Base-by-base conservation (phyloP, 352 stramenopile genomes). In the Nothophytophthora sp. region DNA sequence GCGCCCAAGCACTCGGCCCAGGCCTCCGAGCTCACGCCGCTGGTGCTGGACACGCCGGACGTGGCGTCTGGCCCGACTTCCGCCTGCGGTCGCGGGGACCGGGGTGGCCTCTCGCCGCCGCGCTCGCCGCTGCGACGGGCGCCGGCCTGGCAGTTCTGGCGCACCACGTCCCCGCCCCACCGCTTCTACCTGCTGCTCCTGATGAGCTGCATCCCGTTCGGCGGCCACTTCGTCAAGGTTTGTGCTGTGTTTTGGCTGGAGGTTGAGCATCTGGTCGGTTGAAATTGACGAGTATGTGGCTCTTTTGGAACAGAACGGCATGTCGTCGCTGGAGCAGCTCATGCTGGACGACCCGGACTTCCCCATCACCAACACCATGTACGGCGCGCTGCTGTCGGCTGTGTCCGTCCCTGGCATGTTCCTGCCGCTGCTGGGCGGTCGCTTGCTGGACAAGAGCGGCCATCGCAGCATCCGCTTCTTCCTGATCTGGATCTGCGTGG, bases 331-430 rank as follows among this genome's bases (percentile, higher is more conserved):
- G 19, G 73, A 90, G 50, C 82, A 86, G 52, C 59, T 93, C 19
- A 92, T 95, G 79, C 53, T 93, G 23, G 70, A 89, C 27, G 81
- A 93, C 48, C 53, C 65, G 30, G 56, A 70, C 24, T 95, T 92
- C 56, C 75, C 81, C 23, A 83, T 95, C 45, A 69, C 82, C 28
- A 93, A 90, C 56, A 93, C 81, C 33, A 91, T 91, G 81, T 95
- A 92, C 51, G 85, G 85, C 32, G 82, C 82, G 29, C 56, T 95
- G 37, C 60, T 92, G 45, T 91, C 82, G 23, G 78, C 79, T 28
- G 81, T 95, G 50, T 90, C 81, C 3, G 77, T 95, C 38, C 82
- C 82, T 29, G 90, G 84, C 59, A 92, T 93, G 82, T 81, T 92
- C 37, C 47, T 95, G 48, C 85, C 85, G 23, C 70, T 95, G 27